Evolutionary conservation across 805 yeast genomes (phyloP), one percentile per base, ranked within the genome.

Genomic region (Schwanniomyces yamadae): DNA sequence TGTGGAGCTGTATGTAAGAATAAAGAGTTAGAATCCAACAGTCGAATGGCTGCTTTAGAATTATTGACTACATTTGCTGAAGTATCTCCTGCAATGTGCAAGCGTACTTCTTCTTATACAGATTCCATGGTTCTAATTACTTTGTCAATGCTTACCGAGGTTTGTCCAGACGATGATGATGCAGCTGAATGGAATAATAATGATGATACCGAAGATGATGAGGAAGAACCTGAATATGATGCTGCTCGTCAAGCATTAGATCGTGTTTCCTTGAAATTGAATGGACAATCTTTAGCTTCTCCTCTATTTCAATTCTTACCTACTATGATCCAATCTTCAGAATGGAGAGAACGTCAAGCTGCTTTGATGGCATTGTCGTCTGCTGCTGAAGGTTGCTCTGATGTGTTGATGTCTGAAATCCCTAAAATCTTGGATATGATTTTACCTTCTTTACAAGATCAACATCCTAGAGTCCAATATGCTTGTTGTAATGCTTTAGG

Each of bases 401-500:
- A 90, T 47, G 88, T 84, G 10, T 72, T 93, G 62, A 83, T 86
- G 31, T 68, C 77, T 21, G 96, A 89, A 56, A 84, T 88, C 32
- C 85, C 89, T 41, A 79, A 77, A 52, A 78, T 93, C 30, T 66
- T 93, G 46, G 95, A 86, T 50, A 73, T 91, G 78, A 81, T 93
- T 22, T 58, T 88, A 48, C 97, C 98, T 3, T 69, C 84, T n/a
- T 69, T 93, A 43, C 71, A 78, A 33, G 98, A 93, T 61, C 77
- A 77, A 4, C 97, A 93, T 55, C 82, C 95, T 48, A 80, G 99
- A 58, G 99, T 93, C 36, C 98, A 91, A 56, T 91, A 89, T 68
- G 96, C 96, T 21, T 85, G 96, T 48, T 93, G 98, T 69, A 93
- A 93, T 57, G 95, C 96, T 0, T 68, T 93, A 42, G 99, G 99